Evolutionary conservation across 345 rosid genomes (phyloP).

Genomic region (Chamaenerion angustifolium): DNA sequence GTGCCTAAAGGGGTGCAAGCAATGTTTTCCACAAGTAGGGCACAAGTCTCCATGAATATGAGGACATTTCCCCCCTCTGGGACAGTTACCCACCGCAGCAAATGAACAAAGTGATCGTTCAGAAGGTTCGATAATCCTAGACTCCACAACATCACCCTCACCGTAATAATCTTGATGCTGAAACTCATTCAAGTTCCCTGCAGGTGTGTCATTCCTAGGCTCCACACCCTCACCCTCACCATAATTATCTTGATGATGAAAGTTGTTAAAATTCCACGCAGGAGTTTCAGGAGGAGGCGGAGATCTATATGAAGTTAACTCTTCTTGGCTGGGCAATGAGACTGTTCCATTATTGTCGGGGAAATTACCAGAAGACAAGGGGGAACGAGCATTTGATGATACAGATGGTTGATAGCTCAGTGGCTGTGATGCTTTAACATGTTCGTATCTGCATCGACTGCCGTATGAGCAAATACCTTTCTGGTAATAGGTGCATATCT

Average conservation of each 20-base stretch:
- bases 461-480: slow-evolving; percentile 77
- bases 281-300: slow-evolving; percentile 5
- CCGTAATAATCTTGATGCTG: slow-evolving; percentile 15
- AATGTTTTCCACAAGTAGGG: slow-evolving; percentile 68
- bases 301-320: slow-evolving; percentile 1
- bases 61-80: slow-evolving; percentile 67
- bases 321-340: not conserved
- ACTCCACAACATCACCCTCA: slow-evolving; percentile 19
- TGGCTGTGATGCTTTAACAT: slow-evolving; percentile 28
- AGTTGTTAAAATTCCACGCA: slow-evolving; percentile 23
- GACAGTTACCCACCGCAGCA: slow-evolving; percentile 82
- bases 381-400: not conserved
- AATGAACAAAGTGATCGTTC: slow-evolving; percentile 69
- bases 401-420: not conserved
- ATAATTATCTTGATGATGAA: slow-evolving; percentile 13
- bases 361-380: not conserved
- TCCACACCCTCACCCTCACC: slow-evolving; percentile 20
- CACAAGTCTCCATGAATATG: slow-evolving; percentile 83
- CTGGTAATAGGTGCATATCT: slow-evolving; percentile 90
- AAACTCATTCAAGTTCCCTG: slow-evolving; percentile 27
- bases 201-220: slow-evolving; percentile 20
- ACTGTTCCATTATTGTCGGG: not conserved
- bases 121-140: slow-evolving; percentile 29
- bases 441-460: slow-evolving; percentile 78
- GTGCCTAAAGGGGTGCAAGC: slow-evolving; percentile 78